phyloP scores from a whole-genome alignment of 1,284 basidiomycete species.

The Mycosarcoma maydis region DNA sequence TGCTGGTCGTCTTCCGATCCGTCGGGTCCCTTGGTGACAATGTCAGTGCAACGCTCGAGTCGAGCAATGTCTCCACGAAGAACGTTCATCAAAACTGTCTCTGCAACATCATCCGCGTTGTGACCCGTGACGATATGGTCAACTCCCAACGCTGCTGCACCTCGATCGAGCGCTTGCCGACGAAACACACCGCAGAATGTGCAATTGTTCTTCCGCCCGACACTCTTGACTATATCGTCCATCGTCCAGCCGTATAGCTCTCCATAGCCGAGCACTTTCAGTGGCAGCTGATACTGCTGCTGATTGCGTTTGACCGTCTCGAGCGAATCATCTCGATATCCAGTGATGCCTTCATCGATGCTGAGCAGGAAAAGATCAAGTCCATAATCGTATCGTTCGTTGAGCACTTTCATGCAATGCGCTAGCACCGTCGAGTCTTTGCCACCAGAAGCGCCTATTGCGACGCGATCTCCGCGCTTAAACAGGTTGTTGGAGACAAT shows the following conservation, averaged over 20 bases:
- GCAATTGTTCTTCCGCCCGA: conserved; percentile 98
- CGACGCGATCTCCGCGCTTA: conserved; percentile 88
- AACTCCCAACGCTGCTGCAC: conserved; percentile 85
- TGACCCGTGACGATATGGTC: conserved; percentile 99
- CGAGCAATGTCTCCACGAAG: conserved; percentile 97
- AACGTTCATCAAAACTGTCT: conserved; percentile 99
- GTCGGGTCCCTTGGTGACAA: conserved; percentile 71
- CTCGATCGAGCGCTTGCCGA: conserved; percentile 92
- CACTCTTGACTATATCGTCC: conserved; percentile 91
- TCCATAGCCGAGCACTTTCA: conserved; percentile 94
- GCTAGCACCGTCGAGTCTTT: conserved; percentile 99
- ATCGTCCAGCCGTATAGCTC: conserved; percentile 99
- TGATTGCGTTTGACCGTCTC: conserved; percentile 99
- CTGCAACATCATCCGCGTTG: conserved; percentile 98
- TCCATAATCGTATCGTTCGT: conserved; percentile 91
- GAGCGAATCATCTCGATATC: conserved; percentile 95
- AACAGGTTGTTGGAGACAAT: conserved; percentile 79
- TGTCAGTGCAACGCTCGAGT: conserved; percentile 89
- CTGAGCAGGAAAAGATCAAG: conserved; percentile 91
- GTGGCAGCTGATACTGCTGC: conserved; percentile 89
- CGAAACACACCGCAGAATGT: conserved; percentile 99
- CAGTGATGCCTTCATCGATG: conserved; percentile 98
- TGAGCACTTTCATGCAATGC: conserved; percentile 93
- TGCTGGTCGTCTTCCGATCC: conserved; percentile 33
- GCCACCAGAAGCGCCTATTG: conserved; percentile 96